Base-by-base conservation (phyloP, 2,329 filamentous ascomycete species). In the Gnomoniopsis smithogilvyi region DNA sequence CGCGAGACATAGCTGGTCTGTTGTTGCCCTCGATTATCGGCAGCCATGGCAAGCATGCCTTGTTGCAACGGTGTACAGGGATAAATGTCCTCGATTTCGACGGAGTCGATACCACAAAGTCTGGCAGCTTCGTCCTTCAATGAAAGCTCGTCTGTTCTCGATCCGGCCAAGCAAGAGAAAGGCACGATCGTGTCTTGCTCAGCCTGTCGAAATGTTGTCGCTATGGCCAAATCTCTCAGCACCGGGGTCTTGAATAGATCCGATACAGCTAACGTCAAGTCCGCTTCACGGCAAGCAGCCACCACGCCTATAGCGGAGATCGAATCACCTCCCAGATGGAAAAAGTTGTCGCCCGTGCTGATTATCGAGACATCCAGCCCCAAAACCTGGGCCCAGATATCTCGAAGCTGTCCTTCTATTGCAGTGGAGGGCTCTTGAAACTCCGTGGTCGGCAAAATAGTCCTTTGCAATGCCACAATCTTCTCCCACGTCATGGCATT, bases 301-400 rank as follows among this genome's bases (percentile, higher is more conserved):
- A 76, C 74, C 2, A 80, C 68, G 43, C 69, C 70, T 74, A 80
- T 79, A 0, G 77, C 78, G 3, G 69, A 64, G 6, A 80, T 70
- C 0, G 76, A 79, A 54, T 80, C 76, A 19, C 78, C 78, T 15
- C 78, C 78, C 1, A 79, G 66, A 17, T 71, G 69, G 51, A 79
- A 76, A 67, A 80, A 80, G 55, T 70, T 75, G 59, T 75, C 73
- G 14, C 67, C 67, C 0, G 65, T 66, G 45, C 67, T 66, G 58
- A 81, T 79, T 10, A 59, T 61, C 2, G 69, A 64, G 1, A 59
- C 50, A 1, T 72, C 68, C 11, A 72, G 54, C 15, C 53, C 58
- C 46, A 60, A 54, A 67, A 68, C 58, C 65, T 51, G 22, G 26
- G 50, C 36, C 75, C 75, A 78, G 21, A 67, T 67, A 30, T 68